Conservation (phyloP, 163 green algal genomes). For the Chloromonas sp. region DNA sequence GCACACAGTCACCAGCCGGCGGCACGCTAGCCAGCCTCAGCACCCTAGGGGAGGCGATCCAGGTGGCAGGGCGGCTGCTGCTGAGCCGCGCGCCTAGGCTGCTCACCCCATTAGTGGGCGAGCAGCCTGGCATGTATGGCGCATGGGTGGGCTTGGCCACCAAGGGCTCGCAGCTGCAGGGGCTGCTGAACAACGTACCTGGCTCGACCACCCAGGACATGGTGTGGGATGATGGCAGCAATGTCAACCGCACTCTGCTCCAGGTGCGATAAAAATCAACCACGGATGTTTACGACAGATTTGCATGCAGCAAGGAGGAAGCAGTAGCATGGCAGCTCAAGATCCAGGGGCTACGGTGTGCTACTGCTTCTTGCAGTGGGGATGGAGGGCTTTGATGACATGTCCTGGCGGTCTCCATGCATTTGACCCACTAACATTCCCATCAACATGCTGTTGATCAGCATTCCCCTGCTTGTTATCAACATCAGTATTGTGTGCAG, state of each 20-base stretch:
- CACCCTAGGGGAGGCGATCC: not conserved
- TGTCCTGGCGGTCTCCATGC: too few relatives aligned
- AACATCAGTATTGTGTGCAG: too few relatives aligned
- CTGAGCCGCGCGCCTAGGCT: not conserved
- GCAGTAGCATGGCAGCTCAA: too few relatives aligned
- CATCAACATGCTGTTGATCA: too few relatives aligned
- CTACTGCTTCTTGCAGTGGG: too few relatives aligned
- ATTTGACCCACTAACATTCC: too few relatives aligned
- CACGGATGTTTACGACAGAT: not conserved
- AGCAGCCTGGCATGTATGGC: not conserved
- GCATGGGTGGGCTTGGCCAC: slow-evolving; percentile 1
- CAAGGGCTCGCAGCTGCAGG: not conserved
- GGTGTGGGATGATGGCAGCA: not conserved
- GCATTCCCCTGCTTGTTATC: too few relatives aligned
- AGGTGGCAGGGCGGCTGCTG: not conserved
- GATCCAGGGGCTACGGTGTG: too few relatives aligned
- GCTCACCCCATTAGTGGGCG: not conserved
- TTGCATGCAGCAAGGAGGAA: not conserved
- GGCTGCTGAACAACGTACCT: not conserved
- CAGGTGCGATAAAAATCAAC: not conserved
- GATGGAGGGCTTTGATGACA: too few relatives aligned
- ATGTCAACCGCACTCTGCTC: not conserved
- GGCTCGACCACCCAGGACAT: not conserved
- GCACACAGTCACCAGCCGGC: not conserved
- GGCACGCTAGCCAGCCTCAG: not conserved